phyloP scores from a whole-genome alignment of 306 rosid species.

The Quercus bicolor region DNA sequence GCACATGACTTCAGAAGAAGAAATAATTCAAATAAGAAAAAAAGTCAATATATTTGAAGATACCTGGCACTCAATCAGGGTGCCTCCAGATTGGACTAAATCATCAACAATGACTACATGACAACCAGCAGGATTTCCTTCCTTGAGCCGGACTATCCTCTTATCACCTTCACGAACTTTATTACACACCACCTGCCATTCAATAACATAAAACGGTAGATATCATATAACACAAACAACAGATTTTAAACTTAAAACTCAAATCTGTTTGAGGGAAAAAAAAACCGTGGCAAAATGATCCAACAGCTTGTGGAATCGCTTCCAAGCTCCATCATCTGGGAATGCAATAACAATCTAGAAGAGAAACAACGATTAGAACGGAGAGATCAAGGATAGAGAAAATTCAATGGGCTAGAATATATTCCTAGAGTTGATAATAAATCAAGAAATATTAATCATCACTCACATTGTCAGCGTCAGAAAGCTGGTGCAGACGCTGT shows the following conservation, averaged over 20 bases:
- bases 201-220: not conserved
- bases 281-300: conserved; percentile 66
- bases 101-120: conserved; percentile 97
- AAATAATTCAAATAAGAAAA: not conserved
- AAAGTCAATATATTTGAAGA: not conserved
- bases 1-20: not conserved
- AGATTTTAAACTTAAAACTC: conserved; percentile 9
- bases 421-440: not conserved
- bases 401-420: not conserved
- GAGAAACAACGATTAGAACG: conserved; percentile 7
- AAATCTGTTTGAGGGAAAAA: conserved; percentile 7
- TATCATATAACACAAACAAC: conserved; percentile 2
- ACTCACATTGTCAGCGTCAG: conserved; percentile 70
- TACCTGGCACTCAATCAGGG: conserved; percentile 96
- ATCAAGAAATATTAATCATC: not conserved
- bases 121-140: conserved; percentile 75
- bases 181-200: conserved; percentile 74
- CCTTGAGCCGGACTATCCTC: conserved; percentile 92
- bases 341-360: conserved; percentile 91
- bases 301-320: conserved; percentile 90
- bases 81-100: conserved; percentile 97
- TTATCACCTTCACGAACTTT: conserved; percentile 96
- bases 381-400: not conserved
- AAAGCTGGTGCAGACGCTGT: conserved; percentile 77
- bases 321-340: conserved; percentile 99